These are phyloP conservation scores for Colletotrichum theobromicola DNA, from an alignment of 2,329 filamentous ascomycete genomes.

Conservation along the genomic window DNA sequence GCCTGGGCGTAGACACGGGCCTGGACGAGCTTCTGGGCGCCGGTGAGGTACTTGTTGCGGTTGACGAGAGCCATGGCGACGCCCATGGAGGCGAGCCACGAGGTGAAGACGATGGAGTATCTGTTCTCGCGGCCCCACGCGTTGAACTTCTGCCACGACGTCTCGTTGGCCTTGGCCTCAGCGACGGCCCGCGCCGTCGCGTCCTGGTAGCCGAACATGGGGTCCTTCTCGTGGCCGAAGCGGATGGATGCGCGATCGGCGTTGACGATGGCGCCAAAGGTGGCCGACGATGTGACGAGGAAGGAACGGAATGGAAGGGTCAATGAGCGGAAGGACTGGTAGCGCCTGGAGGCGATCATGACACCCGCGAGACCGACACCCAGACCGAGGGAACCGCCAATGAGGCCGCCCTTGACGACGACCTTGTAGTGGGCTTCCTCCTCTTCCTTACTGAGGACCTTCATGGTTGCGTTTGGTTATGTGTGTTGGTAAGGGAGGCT, in stretches of 20 bases:
- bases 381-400: slow-evolving; percentile 75
- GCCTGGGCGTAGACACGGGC: slow-evolving; percentile 94
- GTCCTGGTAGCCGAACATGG: slow-evolving; percentile 70
- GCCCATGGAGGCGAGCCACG: slow-evolving; percentile 83
- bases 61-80: slow-evolving; percentile 77
- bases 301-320: slow-evolving; percentile 92
- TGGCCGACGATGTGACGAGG: slow-evolving; percentile 80
- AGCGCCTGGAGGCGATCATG: slow-evolving; percentile 71
- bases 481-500: not conserved
- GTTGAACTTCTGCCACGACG: slow-evolving; percentile 63
- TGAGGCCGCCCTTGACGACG: slow-evolving; percentile 79
- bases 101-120: slow-evolving; percentile 83
- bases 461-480: slow-evolving; percentile 66
- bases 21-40: slow-evolving; percentile 88
- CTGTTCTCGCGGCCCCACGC: slow-evolving; percentile 81
- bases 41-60: slow-evolving; percentile 76
- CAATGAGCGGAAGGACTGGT: slow-evolving; percentile 77
- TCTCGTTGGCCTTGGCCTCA: slow-evolving; percentile 61
- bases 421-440: slow-evolving; percentile 83
- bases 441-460: slow-evolving; percentile 94
- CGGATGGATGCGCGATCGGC: slow-evolving; percentile 73
- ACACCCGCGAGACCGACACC: slow-evolving; percentile 72
- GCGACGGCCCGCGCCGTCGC: slow-evolving; percentile 61
- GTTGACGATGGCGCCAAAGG: slow-evolving; percentile 86
- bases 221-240: slow-evolving; percentile 75